Percentiles rank a stretch among this genome's conserved stretches.
phyloP scores from a whole-genome alignment of 2,329 filamentous ascomycete genomes.

The Aspergillus bombycis region DNA sequence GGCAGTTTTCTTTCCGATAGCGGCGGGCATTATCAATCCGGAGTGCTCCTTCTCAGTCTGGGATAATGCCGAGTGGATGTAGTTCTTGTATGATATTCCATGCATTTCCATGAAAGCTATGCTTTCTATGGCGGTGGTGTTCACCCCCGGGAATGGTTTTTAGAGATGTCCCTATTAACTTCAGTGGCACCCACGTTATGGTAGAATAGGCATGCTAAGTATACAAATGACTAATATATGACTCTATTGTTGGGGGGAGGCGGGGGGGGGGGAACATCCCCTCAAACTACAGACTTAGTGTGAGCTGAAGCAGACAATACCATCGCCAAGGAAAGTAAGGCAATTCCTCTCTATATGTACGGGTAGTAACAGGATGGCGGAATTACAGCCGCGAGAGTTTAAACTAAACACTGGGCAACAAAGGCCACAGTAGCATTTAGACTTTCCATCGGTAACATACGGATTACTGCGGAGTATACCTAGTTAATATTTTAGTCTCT shows the following conservation, averaged over 20 bases:
- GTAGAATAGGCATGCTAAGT: neutral
- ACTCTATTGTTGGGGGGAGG: neutral
- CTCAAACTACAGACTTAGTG: neutral
- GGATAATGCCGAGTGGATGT: neutral
- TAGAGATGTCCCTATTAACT: neutral
- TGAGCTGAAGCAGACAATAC: neutral
- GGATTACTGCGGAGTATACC: neutral
- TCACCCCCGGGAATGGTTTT: neutral
- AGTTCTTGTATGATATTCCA: conserved; percentile 5
- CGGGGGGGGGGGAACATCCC: too few relatives aligned
- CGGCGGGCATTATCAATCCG: neutral
- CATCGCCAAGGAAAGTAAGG: neutral
- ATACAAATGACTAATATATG: neutral
- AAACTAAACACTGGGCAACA: neutral
- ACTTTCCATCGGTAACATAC: neutral
- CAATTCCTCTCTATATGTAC: neutral
- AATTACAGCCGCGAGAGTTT: neutral
- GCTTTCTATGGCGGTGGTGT: neutral
- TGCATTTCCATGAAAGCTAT: neutral
- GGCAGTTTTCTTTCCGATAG: neutral
- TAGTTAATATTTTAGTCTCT: too few relatives aligned
- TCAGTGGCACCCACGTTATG: neutral
- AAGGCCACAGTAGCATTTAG: neutral
- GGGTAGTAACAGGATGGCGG: neutral
- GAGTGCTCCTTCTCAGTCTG: neutral